Evolutionary conservation across 2,329 filamentous ascomycete species (phyloP).

Genomic region (Fusarium solani-melongenae): DNA sequence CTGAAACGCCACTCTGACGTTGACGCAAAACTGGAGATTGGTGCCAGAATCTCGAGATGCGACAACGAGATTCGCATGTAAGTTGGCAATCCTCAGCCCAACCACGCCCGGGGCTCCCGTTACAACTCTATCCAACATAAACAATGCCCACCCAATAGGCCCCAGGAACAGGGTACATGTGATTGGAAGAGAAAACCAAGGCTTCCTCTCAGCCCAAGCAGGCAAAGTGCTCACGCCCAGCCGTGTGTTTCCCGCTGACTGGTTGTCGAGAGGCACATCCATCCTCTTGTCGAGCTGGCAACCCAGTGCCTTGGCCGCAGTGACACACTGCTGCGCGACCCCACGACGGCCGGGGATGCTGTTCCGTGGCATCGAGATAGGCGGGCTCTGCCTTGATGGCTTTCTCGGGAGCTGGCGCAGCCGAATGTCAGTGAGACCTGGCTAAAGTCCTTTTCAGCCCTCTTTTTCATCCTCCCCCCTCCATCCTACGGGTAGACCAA

Average conservation of each 20-base stretch:
- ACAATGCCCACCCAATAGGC: background rate
- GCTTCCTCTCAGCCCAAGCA: conserved; percentile 21
- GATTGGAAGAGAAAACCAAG: background rate
- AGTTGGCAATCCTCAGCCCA: background rate
- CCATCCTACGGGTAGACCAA: conserved; percentile 8
- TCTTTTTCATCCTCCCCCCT: background rate
- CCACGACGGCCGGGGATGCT: conserved; percentile 24
- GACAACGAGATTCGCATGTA: background rate
- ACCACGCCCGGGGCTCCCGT: background rate
- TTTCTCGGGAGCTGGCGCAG: conserved; percentile 16
- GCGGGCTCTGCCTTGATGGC: background rate
- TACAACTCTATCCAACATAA: background rate
- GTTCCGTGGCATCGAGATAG: conserved; percentile 14
- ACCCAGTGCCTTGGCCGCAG: conserved; percentile 29
- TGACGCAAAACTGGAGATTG: conserved; percentile 15
- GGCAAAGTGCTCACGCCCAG: conserved; percentile 20
- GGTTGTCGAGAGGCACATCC: conserved; percentile 12
- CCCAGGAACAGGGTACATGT: conserved; percentile 33
- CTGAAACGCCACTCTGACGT: conserved; percentile 15
- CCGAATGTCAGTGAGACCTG: conserved; percentile 14
- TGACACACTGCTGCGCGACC: conserved; percentile 36
- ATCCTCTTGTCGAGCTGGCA: background rate
- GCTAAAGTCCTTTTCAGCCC: conserved; percentile 6
- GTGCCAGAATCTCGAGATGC: conserved; percentile 1
- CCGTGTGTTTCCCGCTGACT: conserved; percentile 42